These are phyloP conservation scores for Croton setiger DNA, from an alignment of 441 rosid species.

Conservation along the genomic window DNA sequence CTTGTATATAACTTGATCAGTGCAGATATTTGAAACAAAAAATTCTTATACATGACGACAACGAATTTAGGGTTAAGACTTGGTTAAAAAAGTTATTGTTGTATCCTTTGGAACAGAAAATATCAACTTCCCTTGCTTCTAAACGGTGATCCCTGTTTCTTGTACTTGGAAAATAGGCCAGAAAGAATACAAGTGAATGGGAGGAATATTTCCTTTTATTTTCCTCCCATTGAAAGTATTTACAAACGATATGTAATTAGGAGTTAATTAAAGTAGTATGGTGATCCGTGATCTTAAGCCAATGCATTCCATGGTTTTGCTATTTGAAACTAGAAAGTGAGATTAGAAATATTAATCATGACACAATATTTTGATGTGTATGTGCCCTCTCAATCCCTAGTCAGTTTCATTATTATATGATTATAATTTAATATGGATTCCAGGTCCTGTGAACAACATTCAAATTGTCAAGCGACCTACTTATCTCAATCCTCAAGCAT, in stretches of 20 bases:
- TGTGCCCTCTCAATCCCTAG: background rate
- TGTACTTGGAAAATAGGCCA: no score
- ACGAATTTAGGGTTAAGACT: no score
- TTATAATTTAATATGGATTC: background rate
- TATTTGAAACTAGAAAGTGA: background rate
- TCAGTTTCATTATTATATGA: background rate
- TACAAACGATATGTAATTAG: background rate
- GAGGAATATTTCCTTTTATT: background rate
- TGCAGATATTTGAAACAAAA: no score
- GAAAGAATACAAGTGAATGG: no score
- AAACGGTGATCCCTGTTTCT: no score
- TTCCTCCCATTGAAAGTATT: background rate
- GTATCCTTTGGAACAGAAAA: no score
- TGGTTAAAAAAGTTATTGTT: no score
- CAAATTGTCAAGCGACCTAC: slow-evolving; percentile 42
- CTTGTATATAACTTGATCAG: no score
- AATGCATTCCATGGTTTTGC: background rate
- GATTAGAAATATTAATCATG: background rate
- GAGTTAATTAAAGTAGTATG: background rate
- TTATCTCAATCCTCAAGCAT: slow-evolving; percentile 20
- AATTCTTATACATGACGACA: no score
- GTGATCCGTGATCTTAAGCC: background rate
- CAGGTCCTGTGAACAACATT: slow-evolving; percentile 77
- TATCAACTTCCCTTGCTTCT: no score
- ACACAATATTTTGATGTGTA: background rate